Evolutionary conservation across 257 asterid genomes (phyloP).

Genomic region (Capsicum chinense): DNA sequence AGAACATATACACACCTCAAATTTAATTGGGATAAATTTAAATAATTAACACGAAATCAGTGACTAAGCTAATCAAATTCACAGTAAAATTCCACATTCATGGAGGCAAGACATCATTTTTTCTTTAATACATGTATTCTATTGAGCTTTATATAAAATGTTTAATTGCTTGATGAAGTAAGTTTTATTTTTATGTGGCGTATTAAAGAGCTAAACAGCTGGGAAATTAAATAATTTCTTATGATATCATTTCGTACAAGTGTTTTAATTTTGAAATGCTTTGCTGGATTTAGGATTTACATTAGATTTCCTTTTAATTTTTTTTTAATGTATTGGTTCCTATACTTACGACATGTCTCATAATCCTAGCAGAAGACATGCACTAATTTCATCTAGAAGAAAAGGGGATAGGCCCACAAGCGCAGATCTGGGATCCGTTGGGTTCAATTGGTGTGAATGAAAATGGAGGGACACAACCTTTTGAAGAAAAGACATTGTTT

Average conservation of each 20-base stretch:
- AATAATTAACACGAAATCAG: neutral
- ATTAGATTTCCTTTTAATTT: neutral
- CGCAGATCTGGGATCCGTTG: too few species aligned
- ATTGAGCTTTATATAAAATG: neutral
- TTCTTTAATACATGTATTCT: neutral
- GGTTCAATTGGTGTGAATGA: too few species aligned
- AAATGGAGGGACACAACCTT: too few species aligned
- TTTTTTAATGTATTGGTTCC: neutral
- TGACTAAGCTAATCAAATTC: conserved; percentile 22
- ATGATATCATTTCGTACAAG: conserved; percentile 20
- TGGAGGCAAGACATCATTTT: neutral
- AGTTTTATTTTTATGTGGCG: neutral
- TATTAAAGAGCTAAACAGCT: neutral
- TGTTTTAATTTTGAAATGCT: neutral
- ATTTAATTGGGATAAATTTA: neutral
- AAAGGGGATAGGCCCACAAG: too few species aligned
- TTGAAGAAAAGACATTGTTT: too few species aligned
- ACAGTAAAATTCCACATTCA: neutral
- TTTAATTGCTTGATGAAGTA: neutral
- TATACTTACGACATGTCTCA: neutral
- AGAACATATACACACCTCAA: neutral
- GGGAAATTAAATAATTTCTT: neutral
- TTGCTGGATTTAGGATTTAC: conserved; percentile 1
- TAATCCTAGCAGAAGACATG: neutral
- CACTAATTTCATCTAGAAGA: neutral